These are phyloP conservation scores for Naganishia randhawae DNA, from an alignment of 768 basidiomycete genomes.

Conservation along the genomic window DNA sequence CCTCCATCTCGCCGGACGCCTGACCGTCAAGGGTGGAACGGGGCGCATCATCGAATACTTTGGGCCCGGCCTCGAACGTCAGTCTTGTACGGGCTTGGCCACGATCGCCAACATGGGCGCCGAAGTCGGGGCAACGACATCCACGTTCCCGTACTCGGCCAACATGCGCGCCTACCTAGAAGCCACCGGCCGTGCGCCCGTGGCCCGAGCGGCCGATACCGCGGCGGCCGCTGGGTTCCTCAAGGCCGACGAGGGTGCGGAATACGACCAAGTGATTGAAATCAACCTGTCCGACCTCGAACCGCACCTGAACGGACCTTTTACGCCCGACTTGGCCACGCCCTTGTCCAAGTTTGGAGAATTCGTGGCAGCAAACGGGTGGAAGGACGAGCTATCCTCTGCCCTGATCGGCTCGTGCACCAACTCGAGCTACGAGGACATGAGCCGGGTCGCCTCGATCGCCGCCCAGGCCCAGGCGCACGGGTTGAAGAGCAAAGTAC, in stretches of 20 bases:
- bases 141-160: conserved; percentile 90
- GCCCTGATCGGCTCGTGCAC: conserved; percentile 99
- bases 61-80: conserved; percentile 79
- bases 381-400: conserved; percentile 82
- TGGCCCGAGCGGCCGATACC: conserved; percentile 78
- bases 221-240: conserved; percentile 77
- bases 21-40: conserved; percentile 96
- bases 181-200: conserved; percentile 81
- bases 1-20: conserved; percentile 83
- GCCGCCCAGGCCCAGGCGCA: conserved; percentile 81
- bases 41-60: conserved; percentile 95
- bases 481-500: conserved; percentile 67
- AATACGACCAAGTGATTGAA: conserved; percentile 92
- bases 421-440: conserved; percentile 87
- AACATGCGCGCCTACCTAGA: conserved; percentile 84
- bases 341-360: conserved; percentile 81
- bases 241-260: conserved; percentile 74
- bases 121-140: conserved; percentile 99
- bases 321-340: conserved; percentile 93
- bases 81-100: conserved; percentile 92
- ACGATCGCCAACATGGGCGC: conserved; percentile 99
- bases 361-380: conserved; percentile 77
- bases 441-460: conserved; percentile 85
- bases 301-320: conserved; percentile 91
- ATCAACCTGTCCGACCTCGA: conserved; percentile 85